phyloP scores from a whole-genome alignment of 768 basidiomycete species.

The Russula sp. region DNA sequence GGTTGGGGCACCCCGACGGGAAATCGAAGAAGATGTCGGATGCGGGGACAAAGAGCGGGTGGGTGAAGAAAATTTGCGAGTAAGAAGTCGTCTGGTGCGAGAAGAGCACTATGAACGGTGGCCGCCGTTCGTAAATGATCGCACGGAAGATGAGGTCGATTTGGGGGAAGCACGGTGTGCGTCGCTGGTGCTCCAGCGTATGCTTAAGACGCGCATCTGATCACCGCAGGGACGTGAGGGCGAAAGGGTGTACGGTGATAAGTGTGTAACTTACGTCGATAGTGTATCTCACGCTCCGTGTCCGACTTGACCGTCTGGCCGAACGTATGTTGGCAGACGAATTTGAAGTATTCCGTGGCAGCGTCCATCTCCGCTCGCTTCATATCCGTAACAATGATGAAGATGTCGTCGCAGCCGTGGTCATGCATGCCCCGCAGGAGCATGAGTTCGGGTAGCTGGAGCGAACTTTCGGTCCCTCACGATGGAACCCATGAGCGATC shows the following conservation, averaged over 20 bases:
- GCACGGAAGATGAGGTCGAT: conserved; percentile 74
- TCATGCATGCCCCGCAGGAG: conserved; percentile 78
- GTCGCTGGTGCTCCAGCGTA: conserved; percentile 57
- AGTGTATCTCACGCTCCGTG: conserved; percentile 59
- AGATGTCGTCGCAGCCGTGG: conserved; percentile 70
- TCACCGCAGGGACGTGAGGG: conserved; percentile 5
- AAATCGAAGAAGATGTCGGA: conserved; percentile 72
- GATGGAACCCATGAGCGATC: neutral
- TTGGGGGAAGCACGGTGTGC: conserved; percentile 78
- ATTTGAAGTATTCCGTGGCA: conserved; percentile 71
- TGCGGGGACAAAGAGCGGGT: conserved; percentile 62
- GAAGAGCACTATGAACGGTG: conserved; percentile 72
- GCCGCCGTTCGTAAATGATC: conserved; percentile 68
- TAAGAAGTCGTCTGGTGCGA: conserved; percentile 77
- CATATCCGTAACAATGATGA: conserved; percentile 72
- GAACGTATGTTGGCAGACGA: conserved; percentile 60
- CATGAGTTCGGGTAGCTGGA: conserved; percentile 72
- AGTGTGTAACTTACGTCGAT: conserved; percentile 43
- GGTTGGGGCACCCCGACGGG: conserved; percentile 74
- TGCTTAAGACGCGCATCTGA: conserved; percentile 63
- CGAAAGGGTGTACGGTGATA: neutral
- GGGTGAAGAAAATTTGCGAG: conserved; percentile 76
- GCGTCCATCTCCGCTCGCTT: conserved; percentile 79
- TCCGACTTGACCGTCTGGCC: conserved; percentile 59
- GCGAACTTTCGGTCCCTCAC: neutral